These are phyloP conservation scores for Amphibolis antarctica DNA, from an alignment of 106 monocot species.

Conservation along the genomic window DNA sequence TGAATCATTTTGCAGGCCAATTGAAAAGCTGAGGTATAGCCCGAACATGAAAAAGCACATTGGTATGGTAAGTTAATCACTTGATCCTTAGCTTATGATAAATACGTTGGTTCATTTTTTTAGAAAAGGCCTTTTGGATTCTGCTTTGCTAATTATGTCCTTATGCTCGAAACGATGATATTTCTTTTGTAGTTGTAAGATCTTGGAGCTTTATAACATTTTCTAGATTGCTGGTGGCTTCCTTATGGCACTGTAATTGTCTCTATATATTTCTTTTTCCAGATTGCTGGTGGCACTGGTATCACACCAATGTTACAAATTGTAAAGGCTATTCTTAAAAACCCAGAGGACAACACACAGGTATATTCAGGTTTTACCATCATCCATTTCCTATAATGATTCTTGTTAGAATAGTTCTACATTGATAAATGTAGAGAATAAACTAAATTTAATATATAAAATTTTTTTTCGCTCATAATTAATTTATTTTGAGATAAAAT, in stretches of 20 bases:
- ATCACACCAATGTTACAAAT: conserved; percentile 97
- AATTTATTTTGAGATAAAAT: too few relatives aligned
- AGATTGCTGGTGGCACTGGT: conserved; percentile 91
- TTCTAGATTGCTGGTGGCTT: conserved; percentile 70
- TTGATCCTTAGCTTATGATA: background rate
- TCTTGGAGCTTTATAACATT: background rate
- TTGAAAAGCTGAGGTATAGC: conserved; percentile 91
- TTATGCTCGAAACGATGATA: too few relatives aligned
- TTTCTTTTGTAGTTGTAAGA: too few relatives aligned
- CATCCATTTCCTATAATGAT: too few relatives aligned
- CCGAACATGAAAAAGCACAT: conserved; percentile 97
- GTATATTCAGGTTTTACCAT: conserved; percentile 4
- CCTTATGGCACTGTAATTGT: too few relatives aligned
- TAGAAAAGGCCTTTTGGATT: background rate
- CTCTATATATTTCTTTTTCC: conserved; percentile 1
- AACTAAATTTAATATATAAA: too few relatives aligned
- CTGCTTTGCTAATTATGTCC: background rate
- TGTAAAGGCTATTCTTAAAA: conserved; percentile 75
- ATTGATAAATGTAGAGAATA: too few relatives aligned
- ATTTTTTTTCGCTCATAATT: too few relatives aligned
- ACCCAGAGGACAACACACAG: conserved; percentile 93
- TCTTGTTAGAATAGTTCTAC: too few relatives aligned
- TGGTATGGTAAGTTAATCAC: conserved; percentile 64
- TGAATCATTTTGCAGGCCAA: conserved; percentile 41
- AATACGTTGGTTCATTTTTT: background rate